Base-by-base conservation (phyloP, 2,329 filamentous ascomycete genomes). In the Ophiobolus disseminans region DNA sequence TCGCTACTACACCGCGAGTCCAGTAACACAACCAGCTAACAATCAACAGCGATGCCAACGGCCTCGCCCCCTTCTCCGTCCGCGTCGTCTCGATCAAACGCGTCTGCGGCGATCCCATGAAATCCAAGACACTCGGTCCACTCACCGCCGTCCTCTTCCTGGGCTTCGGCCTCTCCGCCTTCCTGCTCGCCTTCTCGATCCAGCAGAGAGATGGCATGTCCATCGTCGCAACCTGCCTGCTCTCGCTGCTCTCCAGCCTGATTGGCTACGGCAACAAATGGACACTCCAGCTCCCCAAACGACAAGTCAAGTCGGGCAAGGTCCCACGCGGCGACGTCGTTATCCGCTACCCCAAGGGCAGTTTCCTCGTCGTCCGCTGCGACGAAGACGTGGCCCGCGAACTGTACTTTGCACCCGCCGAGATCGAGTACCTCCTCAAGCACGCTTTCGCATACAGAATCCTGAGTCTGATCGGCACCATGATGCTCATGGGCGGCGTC, bases 401-500 rank as follows among this genome's bases (percentile, higher is more conserved):
- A 53, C 67, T 82, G 0, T 81, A 78, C 58, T 82, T 81, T 52
- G 78, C 79, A 3, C 78, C 78, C 0, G 79, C 80, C 56, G 72
- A 75, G 36, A 78, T 81, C 45, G 62, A 77, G 9, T 82, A 82
- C 55, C 55, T 70, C 13, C 58, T 81, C 17, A 60, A 70, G 22
- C 64, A 73, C 45, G 72, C 70, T 0, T 65, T 70, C 2, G 62
- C 69, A 4, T 80, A 80, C 53, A 70, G 78, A 19, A 61, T 79
- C 7, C 67, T 81, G 10, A 78, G 78, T n/a, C 63, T 82, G 17
- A 55, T 79, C 3, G 79, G 77, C 51, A 81, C 78, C 5, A 65
- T 80, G 36, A 70, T 81, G 65, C 74, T 82, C 39, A 81, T 82
- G 79, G 70, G 77, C 28, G 78, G 79, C 10, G 78, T 82, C 54